Base-by-base conservation (phyloP, 2,329 filamentous ascomycete genomes). In the Epichloe coenophiala region DNA sequence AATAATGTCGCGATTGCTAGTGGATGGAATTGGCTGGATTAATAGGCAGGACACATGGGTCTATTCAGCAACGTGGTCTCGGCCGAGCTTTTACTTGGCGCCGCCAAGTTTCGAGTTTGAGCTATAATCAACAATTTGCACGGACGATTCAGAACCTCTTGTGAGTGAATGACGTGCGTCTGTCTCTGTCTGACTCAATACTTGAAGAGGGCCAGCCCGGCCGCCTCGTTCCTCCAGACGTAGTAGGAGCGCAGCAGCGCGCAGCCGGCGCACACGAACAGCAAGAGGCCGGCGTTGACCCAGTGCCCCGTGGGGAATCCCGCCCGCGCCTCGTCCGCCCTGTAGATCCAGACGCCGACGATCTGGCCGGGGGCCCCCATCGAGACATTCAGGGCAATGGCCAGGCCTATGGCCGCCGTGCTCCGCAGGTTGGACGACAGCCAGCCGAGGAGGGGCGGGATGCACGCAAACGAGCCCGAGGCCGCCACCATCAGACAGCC, bases 281-380 rank as follows among this genome's bases (percentile, higher is more conserved):
- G 67, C 40, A 84, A 58, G 56, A 84, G 63, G 11, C 58, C 80
- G 2, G 78, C 79, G 60, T 84, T 84, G 4, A 74, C 75, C 77
- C 79, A 85, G 60, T 87, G 83, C 0, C 84, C 84, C 0, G 82
- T 86, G 0, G 81, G 81, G 61, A 84, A 87, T 0, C 84, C 83
- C 9, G 57, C 65, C 21, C 67, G 62, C n/a, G 73, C 75, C 63
- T 88, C 81, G 11, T 76, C 66, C 1, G 76, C 71, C 59, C 83
- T 83, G 65, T 86, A 87, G 54, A 86, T 86, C 82, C 82, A 88
- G 1, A 86, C 81, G 0, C 83, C 84, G 0, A 80, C 76, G 40
- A 88, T 87, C 63, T 87, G 83, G 0, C 84, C 83, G 0, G 81
- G 83, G 0, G 81, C 83, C 46, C 74, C 74, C 33, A 84, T 73